Conservation (phyloP, 768 basidiomycete species). For the Termitomyces sp. region DNA sequence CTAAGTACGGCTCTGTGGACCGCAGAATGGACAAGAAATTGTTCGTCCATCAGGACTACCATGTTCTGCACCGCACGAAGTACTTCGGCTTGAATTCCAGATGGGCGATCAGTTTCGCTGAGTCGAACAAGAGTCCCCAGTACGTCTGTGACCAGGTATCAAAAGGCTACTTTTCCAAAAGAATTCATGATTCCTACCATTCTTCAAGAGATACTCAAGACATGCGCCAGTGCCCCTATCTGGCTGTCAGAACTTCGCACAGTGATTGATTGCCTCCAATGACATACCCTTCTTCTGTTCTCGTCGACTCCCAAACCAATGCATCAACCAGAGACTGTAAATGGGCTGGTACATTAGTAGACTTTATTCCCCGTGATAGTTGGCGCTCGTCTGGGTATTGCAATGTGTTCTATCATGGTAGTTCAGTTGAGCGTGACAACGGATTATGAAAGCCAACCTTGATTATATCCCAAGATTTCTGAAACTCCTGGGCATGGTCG, state of each 20-base stretch:
- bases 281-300: conserved; percentile 83
- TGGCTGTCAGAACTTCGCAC: conserved; percentile 8
- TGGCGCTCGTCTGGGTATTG: conserved; percentile 87
- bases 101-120: conserved; percentile 79
- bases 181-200: conserved; percentile 79
- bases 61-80: conserved; percentile 84
- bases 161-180: conserved; percentile 47
- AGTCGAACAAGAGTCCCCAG: conserved; percentile 80
- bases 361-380: conserved; percentile 69
- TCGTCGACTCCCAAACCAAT: conserved; percentile 79
- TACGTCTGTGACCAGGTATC: conserved; percentile 47
- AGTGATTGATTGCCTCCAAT: neutral
- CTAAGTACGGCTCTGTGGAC: conserved; percentile 86
- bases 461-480: conserved; percentile 67
- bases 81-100: conserved; percentile 89
- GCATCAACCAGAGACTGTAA: conserved; percentile 80
- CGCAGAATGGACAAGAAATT: conserved; percentile 87
- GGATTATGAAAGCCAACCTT: conserved; percentile 40
- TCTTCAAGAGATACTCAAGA: conserved; percentile 84
- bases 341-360: conserved; percentile 74
- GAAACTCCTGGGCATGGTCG: conserved; percentile 71
- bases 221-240: conserved; percentile 81
- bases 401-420: conserved; percentile 60
- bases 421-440: conserved; percentile 5
- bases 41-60: conserved; percentile 87